Evolutionary conservation across 179 eudicot genomes (phyloP).

Genomic region (Pouteria campechiana): DNA sequence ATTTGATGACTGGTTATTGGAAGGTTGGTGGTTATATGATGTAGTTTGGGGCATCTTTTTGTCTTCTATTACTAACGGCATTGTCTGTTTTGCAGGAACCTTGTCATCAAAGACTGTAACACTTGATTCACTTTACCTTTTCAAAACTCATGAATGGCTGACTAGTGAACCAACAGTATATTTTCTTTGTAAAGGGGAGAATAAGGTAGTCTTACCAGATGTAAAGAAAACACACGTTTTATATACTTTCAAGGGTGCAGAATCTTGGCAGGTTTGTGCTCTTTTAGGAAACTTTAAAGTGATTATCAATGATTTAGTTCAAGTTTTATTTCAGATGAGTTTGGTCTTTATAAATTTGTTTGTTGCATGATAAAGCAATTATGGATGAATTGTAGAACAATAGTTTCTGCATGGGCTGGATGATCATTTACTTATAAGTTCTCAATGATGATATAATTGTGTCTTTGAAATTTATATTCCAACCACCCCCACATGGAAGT

Average conservation of each 20-base stretch:
- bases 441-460: too few relatives aligned
- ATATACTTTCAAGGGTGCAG: slow-evolving; percentile 65
- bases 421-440: too few relatives aligned
- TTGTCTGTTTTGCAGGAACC: slow-evolving; percentile 20
- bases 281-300: background rate
- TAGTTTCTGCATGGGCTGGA: too few relatives aligned
- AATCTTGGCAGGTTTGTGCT: slow-evolving; percentile 83
- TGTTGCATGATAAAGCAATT: too few relatives aligned
- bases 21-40: too few relatives aligned
- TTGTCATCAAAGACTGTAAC: slow-evolving; percentile 48
- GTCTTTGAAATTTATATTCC: too few relatives aligned
- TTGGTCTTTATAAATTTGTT: too few relatives aligned
- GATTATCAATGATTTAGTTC: too few relatives aligned
- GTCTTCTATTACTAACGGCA: background rate
- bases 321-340: too few relatives aligned
- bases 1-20: too few relatives aligned
- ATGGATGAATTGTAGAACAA: too few relatives aligned
- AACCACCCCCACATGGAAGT: too few relatives aligned
- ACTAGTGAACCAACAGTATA: slow-evolving; percentile 36
- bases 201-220: slow-evolving; percentile 55
- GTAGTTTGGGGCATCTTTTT: background rate
- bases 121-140: slow-evolving; percentile 58
- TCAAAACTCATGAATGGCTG: slow-evolving; percentile 63
- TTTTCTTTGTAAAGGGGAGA: slow-evolving; percentile 66
- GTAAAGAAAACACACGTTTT: slow-evolving; percentile 38